These are phyloP conservation scores for Wakefieldia striispora DNA, from an alignment of 768 basidiomycete genomes.

Conservation along the genomic window DNA sequence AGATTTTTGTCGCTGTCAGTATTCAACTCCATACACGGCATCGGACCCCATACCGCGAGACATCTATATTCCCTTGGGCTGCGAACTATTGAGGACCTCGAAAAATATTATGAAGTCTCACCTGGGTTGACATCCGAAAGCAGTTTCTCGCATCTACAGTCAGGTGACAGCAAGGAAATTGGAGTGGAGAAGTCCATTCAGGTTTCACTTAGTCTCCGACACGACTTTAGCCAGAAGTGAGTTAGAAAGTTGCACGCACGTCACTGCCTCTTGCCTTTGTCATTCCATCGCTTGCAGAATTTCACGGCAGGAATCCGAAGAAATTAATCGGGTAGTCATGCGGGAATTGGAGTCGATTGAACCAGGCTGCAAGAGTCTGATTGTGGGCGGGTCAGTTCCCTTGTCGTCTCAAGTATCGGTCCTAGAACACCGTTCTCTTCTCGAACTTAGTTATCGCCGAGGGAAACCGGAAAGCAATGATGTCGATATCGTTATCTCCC, in stretches of 20 bases:
- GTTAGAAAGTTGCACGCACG: constrained; percentile 5
- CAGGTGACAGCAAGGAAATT: constrained; percentile 15
- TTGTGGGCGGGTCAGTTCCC: constrained; percentile 73
- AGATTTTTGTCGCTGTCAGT: constrained; percentile 56
- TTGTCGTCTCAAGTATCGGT: background rate
- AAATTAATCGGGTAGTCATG: constrained; percentile 69
- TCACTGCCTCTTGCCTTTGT: background rate
- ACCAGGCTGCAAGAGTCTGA: constrained; percentile 67
- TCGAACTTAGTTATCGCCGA: constrained; percentile 63
- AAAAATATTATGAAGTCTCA: constrained; percentile 50
- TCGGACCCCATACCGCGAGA: constrained; percentile 70
- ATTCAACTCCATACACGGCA: constrained; percentile 68
- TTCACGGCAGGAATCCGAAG: constrained; percentile 71
- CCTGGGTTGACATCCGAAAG: constrained; percentile 37
- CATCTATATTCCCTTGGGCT: constrained; percentile 62
- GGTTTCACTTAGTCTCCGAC: constrained; percentile 55
- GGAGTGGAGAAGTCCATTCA: constrained; percentile 45
- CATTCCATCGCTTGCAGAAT: constrained; percentile 45
- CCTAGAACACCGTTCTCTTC: background rate
- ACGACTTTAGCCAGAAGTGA: constrained; percentile 53
- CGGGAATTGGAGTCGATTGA: constrained; percentile 60
- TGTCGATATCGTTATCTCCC: constrained; percentile 86
- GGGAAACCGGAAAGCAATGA: constrained; percentile 83
- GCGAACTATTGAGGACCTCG: constrained; percentile 67
- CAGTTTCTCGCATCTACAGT: constrained; percentile 22